Evolutionary conservation across 2,329 filamentous ascomycete species (phyloP), one percentile per base, ranked within the genome.

Genomic region (Hyphodiscus sp.): DNA sequence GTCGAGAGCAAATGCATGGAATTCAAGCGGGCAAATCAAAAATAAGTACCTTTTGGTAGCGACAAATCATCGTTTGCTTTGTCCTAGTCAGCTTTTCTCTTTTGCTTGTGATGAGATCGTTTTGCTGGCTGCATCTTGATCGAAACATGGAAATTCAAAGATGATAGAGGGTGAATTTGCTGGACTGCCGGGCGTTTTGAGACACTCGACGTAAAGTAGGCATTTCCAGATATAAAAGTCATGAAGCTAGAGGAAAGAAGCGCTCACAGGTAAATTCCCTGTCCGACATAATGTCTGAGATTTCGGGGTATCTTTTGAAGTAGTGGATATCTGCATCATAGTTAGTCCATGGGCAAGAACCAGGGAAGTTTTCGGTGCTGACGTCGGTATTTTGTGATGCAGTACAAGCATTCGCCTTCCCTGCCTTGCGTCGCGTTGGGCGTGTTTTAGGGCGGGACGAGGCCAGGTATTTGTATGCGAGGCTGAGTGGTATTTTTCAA

Each of bases 11-110:
- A 10, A 10, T 15, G 11, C 41, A 51, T 20, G 47, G n/a, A 49
- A n/a, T 29, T 50, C 46, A 41, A 45, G 26, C 46, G 49, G 29
- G 48, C 53, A 49, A 55, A 49, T 44, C 49, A 46, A 57, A 19
- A 49, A 48, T 23, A 20, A 19, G 51, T 75, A 83, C 81, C 81
- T 72, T 85, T 85, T 26, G 82, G 82, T 19, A 85, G 73, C 47
- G 81, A 84, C 59, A 85, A 68, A 61, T 85, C 82, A 63, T 85
- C 82, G 59, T 79, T 83, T 50, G 71, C 81, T 85, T 56, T n/a
- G 46, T 46, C 48, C 51, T 26, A 44, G 26, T 70, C 63, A 75
- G 73, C 46, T 41, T 55, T 26, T 16, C 20, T 2, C 16, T 10
- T 41, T 8, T 29, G 9, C 19, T 19, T n/a, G n/a, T 13, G 7